These are phyloP conservation scores for Casuarina cunninghamiana DNA, from an alignment of 306 rosid species.

Conservation along the genomic window DNA sequence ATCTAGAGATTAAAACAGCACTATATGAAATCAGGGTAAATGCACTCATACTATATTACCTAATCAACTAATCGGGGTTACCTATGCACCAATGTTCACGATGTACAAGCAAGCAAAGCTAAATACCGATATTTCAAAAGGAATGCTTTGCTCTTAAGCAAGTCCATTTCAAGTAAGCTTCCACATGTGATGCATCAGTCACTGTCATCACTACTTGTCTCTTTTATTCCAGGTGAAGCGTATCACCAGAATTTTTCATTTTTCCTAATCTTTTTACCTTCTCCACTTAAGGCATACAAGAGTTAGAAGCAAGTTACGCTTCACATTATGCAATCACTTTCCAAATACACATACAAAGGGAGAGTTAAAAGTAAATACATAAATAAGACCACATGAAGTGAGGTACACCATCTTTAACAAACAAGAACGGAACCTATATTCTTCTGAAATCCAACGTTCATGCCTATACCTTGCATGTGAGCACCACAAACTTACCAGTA, in stretches of 20 bases:
- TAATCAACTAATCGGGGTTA: not conserved
- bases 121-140: not conserved
- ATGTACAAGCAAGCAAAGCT: not conserved
- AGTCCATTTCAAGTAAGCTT: not conserved
- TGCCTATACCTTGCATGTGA: not conserved
- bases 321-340: not conserved
- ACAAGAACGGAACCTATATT: not conserved
- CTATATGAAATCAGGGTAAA: conserved; percentile 1
- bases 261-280: not conserved
- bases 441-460: not conserved
- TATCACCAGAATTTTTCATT: not conserved
- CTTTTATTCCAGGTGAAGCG: not conserved
- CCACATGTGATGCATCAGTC: not conserved
- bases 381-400: not conserved
- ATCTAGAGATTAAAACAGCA: not conserved
- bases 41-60: not conserved
- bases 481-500: conserved; percentile 55
- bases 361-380: not conserved
- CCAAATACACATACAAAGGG: not conserved
- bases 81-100: not conserved
- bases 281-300: not conserved
- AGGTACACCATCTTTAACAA: not conserved
- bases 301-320: not conserved
- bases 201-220: not conserved
- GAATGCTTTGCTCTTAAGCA: not conserved